phyloP scores from a whole-genome alignment of 2,329 filamentous ascomycete genomes.

The Alternaria sp. region DNA sequence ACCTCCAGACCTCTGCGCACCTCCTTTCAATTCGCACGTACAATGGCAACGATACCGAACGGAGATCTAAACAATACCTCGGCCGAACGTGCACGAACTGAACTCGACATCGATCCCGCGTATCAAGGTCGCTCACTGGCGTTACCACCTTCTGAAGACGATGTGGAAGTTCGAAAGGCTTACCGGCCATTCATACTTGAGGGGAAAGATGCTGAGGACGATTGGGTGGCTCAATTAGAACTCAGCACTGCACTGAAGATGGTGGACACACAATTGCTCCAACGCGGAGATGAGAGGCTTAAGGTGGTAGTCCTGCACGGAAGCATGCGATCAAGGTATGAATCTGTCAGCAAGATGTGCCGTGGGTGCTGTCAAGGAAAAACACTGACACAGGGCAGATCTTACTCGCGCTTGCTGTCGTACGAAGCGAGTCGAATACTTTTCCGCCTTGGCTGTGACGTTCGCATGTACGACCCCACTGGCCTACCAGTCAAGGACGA shows the following conservation, averaged over 20 bases:
- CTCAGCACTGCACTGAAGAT: constrained; percentile 60
- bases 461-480: constrained; percentile 66
- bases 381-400: constrained; percentile 46
- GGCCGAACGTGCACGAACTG: constrained; percentile 19
- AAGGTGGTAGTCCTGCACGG: constrained; percentile 68
- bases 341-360: not conserved
- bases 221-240: constrained; percentile 66
- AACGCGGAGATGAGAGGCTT: constrained; percentile 49
- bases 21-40: not conserved
- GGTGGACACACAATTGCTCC: constrained; percentile 55
- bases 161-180: constrained; percentile 51
- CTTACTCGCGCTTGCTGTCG: constrained; percentile 66
- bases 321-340: constrained; percentile 57
- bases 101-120: constrained; percentile 17
- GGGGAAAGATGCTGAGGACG: constrained; percentile 45
- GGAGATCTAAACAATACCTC: constrained; percentile 36
- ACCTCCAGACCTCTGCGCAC: not conserved
- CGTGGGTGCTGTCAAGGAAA: not conserved
- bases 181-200: constrained; percentile 65
- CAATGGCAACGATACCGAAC: constrained; percentile 9
- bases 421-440: constrained; percentile 67
- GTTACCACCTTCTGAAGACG: constrained; percentile 56
- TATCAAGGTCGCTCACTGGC: constrained; percentile 47
- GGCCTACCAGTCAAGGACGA: constrained; percentile 70
- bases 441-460: constrained; percentile 69